These are phyloP conservation scores for Stylonectria norvegica DNA, from an alignment of 2,329 filamentous ascomycete genomes.

Conservation along the genomic window DNA sequence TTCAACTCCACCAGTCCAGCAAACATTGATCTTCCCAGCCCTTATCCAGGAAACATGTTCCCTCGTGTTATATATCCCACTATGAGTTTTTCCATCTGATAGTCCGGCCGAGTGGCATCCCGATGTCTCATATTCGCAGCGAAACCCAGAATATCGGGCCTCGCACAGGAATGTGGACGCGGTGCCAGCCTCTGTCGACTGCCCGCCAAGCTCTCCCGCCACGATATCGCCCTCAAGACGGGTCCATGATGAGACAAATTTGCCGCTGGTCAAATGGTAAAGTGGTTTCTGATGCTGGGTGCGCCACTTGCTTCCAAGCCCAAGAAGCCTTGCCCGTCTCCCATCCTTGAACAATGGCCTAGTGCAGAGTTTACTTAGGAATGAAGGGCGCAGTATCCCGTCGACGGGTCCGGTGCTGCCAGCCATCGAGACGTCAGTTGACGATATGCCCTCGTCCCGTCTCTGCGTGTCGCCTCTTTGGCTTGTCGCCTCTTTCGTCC, in stretches of 20 bases:
- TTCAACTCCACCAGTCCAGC: background rate
- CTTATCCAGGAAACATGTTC: slow-evolving; percentile 2
- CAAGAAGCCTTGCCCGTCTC: too few species aligned
- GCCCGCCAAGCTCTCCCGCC: slow-evolving; percentile 13
- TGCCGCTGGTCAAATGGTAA: slow-evolving; percentile 31
- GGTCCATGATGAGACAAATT: slow-evolving; percentile 28
- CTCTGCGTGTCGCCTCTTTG: slow-evolving; percentile 12
- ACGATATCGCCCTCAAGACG: slow-evolving; percentile 8
- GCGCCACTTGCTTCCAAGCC: too few species aligned
- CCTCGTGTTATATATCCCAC: too few species aligned
- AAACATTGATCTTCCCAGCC: slow-evolving; percentile 10
- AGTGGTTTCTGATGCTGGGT: too few species aligned
- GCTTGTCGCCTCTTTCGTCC: slow-evolving; percentile 8
- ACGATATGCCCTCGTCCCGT: slow-evolving; percentile 20
- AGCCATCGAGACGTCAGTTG: slow-evolving; percentile 29
- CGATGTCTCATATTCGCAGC: slow-evolving; percentile 23
- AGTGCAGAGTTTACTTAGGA: slow-evolving; percentile 29
- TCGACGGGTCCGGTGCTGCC: slow-evolving; percentile 18
- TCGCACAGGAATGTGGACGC: slow-evolving; percentile 26
- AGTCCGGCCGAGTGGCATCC: slow-evolving; percentile 11
- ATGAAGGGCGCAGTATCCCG: slow-evolving; percentile 37
- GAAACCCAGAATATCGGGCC: slow-evolving; percentile 11
- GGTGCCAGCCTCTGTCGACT: slow-evolving; percentile 16
- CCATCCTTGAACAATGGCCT: slow-evolving; percentile 20
- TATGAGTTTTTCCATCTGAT: slow-evolving; percentile 1